Conservation (phyloP, 2,329 filamentous ascomycete species). For the Tolypocladium amazonense region DNA sequence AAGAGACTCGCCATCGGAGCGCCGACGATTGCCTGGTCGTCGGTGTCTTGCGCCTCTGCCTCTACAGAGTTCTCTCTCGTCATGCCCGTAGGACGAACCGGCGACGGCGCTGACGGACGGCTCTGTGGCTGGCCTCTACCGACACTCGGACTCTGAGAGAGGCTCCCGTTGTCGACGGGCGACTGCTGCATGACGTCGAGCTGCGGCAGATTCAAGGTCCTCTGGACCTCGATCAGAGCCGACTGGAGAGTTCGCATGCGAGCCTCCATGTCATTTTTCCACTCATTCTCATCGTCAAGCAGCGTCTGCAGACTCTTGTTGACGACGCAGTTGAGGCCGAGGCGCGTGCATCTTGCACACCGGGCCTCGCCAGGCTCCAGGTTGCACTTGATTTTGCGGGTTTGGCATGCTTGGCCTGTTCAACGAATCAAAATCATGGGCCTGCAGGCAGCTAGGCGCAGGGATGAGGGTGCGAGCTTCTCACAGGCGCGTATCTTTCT, state of each 20-base stretch:
- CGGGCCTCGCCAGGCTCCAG: slow-evolving; percentile 31
- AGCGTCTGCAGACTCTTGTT: slow-evolving; percentile 46
- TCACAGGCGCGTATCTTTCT: slow-evolving; percentile 21
- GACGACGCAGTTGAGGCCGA: slow-evolving; percentile 39
- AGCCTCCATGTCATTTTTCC: slow-evolving; percentile 18
- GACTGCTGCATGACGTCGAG: not conserved
- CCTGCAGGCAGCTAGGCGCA: not conserved
- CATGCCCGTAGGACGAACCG: slow-evolving; percentile 14
- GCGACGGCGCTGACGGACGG: not conserved
- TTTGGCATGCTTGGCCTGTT: slow-evolving; percentile 33
- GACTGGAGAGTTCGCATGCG: slow-evolving; percentile 15
- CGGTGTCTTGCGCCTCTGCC: slow-evolving; percentile 7
- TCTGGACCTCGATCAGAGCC: slow-evolving; percentile 15
- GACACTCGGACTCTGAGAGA: not conserved
- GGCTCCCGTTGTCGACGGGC: not conserved
- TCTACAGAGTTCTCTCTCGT: slow-evolving; percentile 21
- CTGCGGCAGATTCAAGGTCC: slow-evolving; percentile 8
- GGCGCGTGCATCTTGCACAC: slow-evolving; percentile 37
- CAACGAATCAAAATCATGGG: not conserved
- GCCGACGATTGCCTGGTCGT: slow-evolving; percentile 17
- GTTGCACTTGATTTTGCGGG: slow-evolving; percentile 44
- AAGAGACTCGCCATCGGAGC: slow-evolving; percentile 22
- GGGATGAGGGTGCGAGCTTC: slow-evolving; percentile 3
- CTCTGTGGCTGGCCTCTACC: not conserved
- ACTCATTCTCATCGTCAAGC: slow-evolving; percentile 41